Conservation (phyloP, 805 yeast genomes). For the Starmerella asiatica region DNA sequence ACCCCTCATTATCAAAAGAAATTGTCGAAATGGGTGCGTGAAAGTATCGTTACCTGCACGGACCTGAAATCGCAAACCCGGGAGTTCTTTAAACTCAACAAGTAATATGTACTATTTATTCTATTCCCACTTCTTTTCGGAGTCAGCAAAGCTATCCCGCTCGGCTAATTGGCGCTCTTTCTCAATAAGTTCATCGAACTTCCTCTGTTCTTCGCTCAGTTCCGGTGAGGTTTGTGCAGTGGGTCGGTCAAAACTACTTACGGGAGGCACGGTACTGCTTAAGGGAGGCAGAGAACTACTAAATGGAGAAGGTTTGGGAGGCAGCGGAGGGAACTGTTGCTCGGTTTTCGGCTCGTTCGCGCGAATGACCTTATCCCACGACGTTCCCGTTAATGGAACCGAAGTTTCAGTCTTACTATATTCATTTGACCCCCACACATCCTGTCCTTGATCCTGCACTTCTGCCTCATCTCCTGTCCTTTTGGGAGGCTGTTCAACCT, state of each 20-base stretch:
- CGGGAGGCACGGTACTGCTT: background rate
- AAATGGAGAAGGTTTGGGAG: background rate
- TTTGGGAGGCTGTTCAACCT: background rate
- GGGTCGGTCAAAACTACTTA: too few species aligned
- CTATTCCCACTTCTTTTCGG: constrained; percentile 18
- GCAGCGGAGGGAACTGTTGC: background rate
- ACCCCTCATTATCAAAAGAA: constrained; percentile 38
- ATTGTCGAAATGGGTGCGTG: constrained; percentile 61
- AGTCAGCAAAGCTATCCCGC: constrained; percentile 16
- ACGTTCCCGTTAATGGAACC: constrained; percentile 11
- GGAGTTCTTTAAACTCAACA: constrained; percentile 4
- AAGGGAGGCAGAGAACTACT: background rate
- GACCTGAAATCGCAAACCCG: constrained; percentile 1
- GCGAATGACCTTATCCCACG: constrained; percentile 14
- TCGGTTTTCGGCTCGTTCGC: background rate
- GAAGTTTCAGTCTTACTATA: background rate
- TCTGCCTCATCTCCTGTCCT: too few species aligned
- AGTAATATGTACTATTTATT: background rate
- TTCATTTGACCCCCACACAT: background rate
- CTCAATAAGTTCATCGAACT: constrained; percentile 18
- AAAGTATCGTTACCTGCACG: constrained; percentile 22
- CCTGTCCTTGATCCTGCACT: background rate
- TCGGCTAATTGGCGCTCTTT: constrained; percentile 10
- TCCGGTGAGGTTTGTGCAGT: background rate
- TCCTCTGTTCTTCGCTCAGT: constrained; percentile 11